Evolutionary conservation across 768 basidiomycete genomes (phyloP).

Genomic region (Crassisporium funariophilum): DNA sequence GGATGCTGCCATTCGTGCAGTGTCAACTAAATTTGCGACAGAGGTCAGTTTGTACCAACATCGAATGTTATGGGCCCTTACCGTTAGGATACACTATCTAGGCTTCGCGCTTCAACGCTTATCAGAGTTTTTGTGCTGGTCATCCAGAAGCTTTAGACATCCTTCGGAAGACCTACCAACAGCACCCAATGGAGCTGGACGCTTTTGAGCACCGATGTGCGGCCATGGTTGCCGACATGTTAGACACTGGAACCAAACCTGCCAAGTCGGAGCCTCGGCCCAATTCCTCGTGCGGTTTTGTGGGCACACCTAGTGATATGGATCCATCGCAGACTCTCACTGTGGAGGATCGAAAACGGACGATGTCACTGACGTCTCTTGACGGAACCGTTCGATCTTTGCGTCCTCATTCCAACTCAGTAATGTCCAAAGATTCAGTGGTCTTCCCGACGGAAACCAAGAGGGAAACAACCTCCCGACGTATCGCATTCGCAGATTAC

Average conservation of each 20-base stretch:
- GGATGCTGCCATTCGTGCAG: conserved; percentile 47
- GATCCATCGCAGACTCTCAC: conserved; percentile 14
- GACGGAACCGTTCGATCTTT: conserved; percentile 45
- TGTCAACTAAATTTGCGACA: conserved; percentile 59
- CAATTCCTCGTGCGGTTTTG: conserved; percentile 19
- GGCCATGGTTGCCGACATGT: conserved; percentile 45
- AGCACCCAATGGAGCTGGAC: conserved; percentile 76
- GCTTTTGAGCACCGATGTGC: conserved; percentile 82
- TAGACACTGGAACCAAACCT: conserved; percentile 23
- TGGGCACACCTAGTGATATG: conserved; percentile 15
- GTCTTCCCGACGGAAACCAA: conserved; percentile 23
- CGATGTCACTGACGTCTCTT: conserved; percentile 53
- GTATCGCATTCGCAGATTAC: conserved; percentile 78
- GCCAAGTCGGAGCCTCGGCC: conserved; percentile 23
- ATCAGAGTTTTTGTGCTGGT: conserved; percentile 85
- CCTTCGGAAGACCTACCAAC: conserved; percentile 64
- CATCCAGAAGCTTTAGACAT: conserved; percentile 82
- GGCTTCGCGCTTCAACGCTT: conserved; percentile 75
- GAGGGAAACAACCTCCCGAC: conserved; percentile 32
- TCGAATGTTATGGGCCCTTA: conserved; percentile 1
- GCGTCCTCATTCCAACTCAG: conserved; percentile 36
- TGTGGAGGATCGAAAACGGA: conserved; percentile 37
- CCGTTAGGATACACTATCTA: conserved; percentile 29
- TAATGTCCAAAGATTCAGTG: conserved; percentile 33
- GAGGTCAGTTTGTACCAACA: conserved; percentile 42